These are phyloP conservation scores for Pyrus bretschneideri DNA, from an alignment of 306 rosid species.

Conservation along the genomic window DNA sequence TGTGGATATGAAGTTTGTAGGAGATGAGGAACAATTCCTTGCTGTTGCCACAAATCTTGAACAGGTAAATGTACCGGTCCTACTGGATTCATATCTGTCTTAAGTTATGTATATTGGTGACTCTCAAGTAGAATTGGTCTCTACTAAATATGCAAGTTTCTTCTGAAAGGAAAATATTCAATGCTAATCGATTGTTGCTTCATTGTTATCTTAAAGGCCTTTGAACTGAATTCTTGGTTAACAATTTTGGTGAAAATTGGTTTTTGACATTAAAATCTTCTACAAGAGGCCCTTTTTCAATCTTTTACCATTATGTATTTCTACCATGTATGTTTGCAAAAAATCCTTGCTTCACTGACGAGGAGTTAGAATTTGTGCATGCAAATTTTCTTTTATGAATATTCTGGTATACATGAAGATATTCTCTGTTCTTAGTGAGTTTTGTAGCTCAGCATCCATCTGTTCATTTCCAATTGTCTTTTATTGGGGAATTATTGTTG, in stretches of 20 bases:
- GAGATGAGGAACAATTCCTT: conserved; percentile 73
- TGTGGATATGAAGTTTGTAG: conserved; percentile 86
- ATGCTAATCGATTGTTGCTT: not conserved
- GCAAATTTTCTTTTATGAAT: not conserved
- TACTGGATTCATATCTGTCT: not conserved
- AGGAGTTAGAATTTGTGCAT: not conserved
- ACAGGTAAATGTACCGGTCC: conserved; percentile 42
- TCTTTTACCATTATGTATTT: not conserved
- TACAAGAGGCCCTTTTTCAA: not conserved
- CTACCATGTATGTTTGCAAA: not conserved
- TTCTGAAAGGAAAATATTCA: not conserved
- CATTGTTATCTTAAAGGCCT: not conserved
- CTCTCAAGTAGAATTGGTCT: conserved; percentile 7
- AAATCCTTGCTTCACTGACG: not conserved
- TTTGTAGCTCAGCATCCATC: not conserved
- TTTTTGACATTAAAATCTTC: not conserved
- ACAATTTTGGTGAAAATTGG: not conserved
- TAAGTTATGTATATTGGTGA: conserved; percentile 3
- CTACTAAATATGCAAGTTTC: not conserved
- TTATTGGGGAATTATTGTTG: not conserved
- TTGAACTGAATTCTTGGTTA: not conserved
- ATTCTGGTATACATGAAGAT: not conserved
- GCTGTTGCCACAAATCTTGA: conserved; percentile 96
- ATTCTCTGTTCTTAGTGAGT: not conserved
- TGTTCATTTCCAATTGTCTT: not conserved